Evolutionary conservation across 73 alveolate species (phyloP), one percentile per base, ranked within the genome.

Genomic region (Symbiodinium pilosum): DNA sequence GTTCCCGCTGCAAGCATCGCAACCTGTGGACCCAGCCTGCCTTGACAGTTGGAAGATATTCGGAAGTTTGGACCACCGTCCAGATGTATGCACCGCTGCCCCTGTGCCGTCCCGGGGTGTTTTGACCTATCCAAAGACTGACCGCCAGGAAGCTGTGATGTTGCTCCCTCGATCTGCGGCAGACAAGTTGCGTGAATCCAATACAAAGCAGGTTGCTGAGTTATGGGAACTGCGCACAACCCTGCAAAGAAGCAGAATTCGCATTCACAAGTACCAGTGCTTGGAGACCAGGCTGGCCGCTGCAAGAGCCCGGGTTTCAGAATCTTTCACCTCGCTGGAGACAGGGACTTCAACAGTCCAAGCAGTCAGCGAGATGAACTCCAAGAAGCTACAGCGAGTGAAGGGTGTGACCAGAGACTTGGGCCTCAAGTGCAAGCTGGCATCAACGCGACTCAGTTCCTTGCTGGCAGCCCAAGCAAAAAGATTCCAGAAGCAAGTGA

Each of bases 351-450:
- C 41, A 4, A 64, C 81, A 18, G 30, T 64, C 3, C 38, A 64
- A n/a, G 38, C 38, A 20, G 38, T 64, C 39, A 64, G 81, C 81
- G 81, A 64, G 6, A 28, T 1, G 21, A 64, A 64, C 39, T 28
- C 81, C 39, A 64, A 64, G 81, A 64, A 64, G 39, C 81, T 64
- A 38, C 81, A 64, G 81, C 81, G 81, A 26, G 20, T 64, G 81
- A 20, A 0, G 18, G 81, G 81, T 7, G 81, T 64, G 81, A n/a
- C 81, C 1, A 12, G 81, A 64, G 81, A 64, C 81, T n/a, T 64
- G 41, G 24, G 24, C 21, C 38, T 64, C 38, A 20, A 64, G 81
- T 64, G 81, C 38, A 28, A 64, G 81, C 2, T 28, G 38, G 81
- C 81, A 3, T 24, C 81, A 9, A 20, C 81, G 34, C 3, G 81